phyloP scores from a whole-genome alignment of 805 yeast genomes.

The Saccharomycopsis amapae region DNA sequence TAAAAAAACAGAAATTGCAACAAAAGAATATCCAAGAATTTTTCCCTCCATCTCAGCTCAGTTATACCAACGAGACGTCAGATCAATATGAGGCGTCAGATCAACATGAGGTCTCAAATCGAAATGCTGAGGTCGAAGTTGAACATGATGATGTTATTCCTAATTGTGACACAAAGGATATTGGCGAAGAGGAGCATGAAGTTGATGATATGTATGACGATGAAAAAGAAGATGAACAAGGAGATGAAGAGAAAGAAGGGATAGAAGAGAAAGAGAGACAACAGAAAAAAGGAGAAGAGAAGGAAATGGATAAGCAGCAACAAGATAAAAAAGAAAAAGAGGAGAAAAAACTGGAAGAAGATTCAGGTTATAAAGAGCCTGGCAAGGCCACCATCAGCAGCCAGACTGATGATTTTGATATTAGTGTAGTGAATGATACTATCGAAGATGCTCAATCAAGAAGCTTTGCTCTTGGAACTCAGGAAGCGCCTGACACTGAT shows the following conservation, averaged over 20 bases:
- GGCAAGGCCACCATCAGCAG: too few relatives aligned
- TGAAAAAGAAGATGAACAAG: conserved; percentile 11
- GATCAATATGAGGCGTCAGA: not conserved
- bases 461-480: not conserved
- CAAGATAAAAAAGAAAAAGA: not conserved
- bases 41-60: too few relatives aligned
- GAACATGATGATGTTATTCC: too few relatives aligned
- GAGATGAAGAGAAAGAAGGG: conserved; percentile 7
- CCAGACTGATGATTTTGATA: conserved; percentile 19
- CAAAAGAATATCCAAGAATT: not conserved
- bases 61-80: not conserved
- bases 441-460: not conserved
- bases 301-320: not conserved
- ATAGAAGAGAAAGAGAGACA: conserved; percentile 1
- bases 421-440: conserved; percentile 19
- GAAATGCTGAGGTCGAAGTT: too few relatives aligned
- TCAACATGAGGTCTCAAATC: conserved; percentile 6
- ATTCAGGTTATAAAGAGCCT: too few relatives aligned
- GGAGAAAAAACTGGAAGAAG: not conserved
- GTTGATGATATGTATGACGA: conserved; percentile 3
- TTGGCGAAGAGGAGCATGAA: too few relatives aligned
- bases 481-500: not conserved
- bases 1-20: not conserved
- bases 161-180: too few relatives aligned
- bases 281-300: conserved; percentile 13